phyloP scores from a whole-genome alignment of 306 rosid genomes.

The Biancaea sappan region DNA sequence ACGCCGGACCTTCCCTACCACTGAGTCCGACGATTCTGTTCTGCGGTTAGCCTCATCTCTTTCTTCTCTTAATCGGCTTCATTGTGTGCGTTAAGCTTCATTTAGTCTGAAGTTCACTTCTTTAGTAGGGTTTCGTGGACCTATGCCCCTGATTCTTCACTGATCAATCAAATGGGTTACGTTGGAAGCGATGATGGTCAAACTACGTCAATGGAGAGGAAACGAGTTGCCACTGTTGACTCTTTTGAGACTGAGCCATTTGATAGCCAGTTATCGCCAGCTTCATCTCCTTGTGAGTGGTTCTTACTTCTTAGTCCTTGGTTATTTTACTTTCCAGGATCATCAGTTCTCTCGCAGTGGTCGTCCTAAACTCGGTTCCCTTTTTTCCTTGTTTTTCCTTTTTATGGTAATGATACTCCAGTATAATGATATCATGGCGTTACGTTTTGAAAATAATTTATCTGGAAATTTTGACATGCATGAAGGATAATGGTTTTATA shows the following conservation, averaged over 20 bases:
- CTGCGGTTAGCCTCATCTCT: slow-evolving; percentile 12
- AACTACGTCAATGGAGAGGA: slow-evolving; percentile 14
- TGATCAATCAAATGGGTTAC: slow-evolving; percentile 41
- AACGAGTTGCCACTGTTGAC: slow-evolving; percentile 1
- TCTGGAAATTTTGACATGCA: neutral
- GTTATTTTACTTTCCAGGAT: neutral
- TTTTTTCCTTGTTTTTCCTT: too few relatives aligned
- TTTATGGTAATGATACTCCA: neutral
- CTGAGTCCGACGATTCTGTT: neutral
- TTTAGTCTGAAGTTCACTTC: neutral
- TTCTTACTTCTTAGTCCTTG: neutral
- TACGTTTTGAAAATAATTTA: neutral
- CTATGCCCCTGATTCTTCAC: slow-evolving; percentile 10
- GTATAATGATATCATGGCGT: neutral
- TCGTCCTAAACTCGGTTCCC: neutral
- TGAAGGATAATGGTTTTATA: neutral
- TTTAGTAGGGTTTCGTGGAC: neutral
- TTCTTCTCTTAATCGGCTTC: neutral
- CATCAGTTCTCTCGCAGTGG: neutral
- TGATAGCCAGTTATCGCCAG: slow-evolving; percentile 37
- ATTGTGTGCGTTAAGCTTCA: neutral
- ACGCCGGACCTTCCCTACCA: neutral
- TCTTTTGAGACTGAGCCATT: slow-evolving; percentile 46
- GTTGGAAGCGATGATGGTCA: slow-evolving; percentile 31
- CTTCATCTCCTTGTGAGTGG: slow-evolving; percentile 41